Conservation (phyloP, 371 early-diverging fungal genomes). For the Syncephalis plumigaleata region DNA sequence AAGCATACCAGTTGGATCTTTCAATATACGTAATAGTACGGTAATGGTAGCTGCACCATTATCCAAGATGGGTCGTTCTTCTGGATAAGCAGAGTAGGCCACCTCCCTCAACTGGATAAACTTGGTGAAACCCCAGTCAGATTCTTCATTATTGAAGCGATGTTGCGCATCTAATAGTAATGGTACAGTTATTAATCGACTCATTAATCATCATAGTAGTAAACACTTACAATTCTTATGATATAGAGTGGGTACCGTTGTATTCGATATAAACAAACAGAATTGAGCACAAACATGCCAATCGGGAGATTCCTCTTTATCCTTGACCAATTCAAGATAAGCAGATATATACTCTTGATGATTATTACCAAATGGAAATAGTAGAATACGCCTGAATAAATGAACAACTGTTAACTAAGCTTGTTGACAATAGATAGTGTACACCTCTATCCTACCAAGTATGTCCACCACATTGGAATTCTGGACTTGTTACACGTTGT, state of each 20-base stretch:
- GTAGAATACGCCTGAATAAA: conserved; percentile 49
- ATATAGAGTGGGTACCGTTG: conserved; percentile 47
- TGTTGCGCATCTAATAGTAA: conserved; percentile 47
- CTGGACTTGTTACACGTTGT: conserved; percentile 27
- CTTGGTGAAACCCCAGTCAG: conserved; percentile 92
- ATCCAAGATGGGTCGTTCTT: conserved; percentile 39
- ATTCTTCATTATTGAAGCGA: conserved; percentile 63
- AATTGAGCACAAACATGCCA: conserved; percentile 90
- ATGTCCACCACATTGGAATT: conserved; percentile 32
- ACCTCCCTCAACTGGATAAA: conserved; percentile 42
- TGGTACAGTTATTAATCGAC: neutral
- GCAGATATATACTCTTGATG: conserved; percentile 44
- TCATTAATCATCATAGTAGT: neutral
- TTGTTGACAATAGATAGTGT: neutral
- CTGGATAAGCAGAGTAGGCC: conserved; percentile 18
- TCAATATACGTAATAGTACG: conserved; percentile 59
- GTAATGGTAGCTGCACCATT: conserved; percentile 46
- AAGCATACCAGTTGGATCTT: conserved; percentile 80
- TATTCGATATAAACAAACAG: conserved; percentile 59
- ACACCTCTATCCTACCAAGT: conserved; percentile 26
- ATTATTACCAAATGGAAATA: conserved; percentile 86
- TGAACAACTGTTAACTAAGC: neutral
- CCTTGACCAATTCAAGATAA: conserved; percentile 73
- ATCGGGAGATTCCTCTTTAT: conserved; percentile 22
- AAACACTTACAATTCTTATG: conserved; percentile 30